Base-by-base conservation (phyloP, 441 rosid species). In the Eruca vesicaria region DNA sequence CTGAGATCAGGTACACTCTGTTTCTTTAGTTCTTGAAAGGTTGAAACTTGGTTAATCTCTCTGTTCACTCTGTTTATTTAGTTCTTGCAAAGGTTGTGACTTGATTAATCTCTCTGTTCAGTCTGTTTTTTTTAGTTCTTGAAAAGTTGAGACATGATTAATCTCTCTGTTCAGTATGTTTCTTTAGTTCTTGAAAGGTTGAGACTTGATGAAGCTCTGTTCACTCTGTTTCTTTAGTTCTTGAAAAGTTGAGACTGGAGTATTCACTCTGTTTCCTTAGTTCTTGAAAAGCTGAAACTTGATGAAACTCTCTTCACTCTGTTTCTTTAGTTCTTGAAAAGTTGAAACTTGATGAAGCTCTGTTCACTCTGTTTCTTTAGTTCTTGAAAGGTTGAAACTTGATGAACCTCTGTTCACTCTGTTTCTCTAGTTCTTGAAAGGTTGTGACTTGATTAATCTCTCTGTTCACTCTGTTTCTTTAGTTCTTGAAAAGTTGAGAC, bases 1-100 rank as follows among this genome's bases (percentile, higher is more conserved):
- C 88, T 50, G 88, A 90, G 55, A 70, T 80, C 52, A 90, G 92
- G 94, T 86, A 78, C 0, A 43, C 19, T 45, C 53, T 45, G 10
- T 45, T 45, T 53, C 32, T 8, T 16, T 23, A 15, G 1, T 41
- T 71, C 31, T 21, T 8, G 26, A 23, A 23, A 23, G 3, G 26
- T 23, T 23, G 26, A 1, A 23, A 23, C 26, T 23, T 23, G 26
- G 4, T 12, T 63, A n/a, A n/a, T n/a, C n/a, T n/a, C n/a, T n/a
- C n/a, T n/a, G n/a, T n/a, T n/a, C n/a, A n/a, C 23, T 15, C 33
- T 31, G 33, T 31, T 31, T 31, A 2, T 23, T 23, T 23, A 23
- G 26, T 72, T 14, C 7, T 16, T 73, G 28, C n/a, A 4, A 31
- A 31, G 7, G 33, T 6, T 35, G 35, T 63, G 31, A 10, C 26